Evolutionary conservation across 257 asterid genomes (phyloP), one percentile per base, ranked within the genome.

Genomic region (Solanum pinnatisectum): DNA sequence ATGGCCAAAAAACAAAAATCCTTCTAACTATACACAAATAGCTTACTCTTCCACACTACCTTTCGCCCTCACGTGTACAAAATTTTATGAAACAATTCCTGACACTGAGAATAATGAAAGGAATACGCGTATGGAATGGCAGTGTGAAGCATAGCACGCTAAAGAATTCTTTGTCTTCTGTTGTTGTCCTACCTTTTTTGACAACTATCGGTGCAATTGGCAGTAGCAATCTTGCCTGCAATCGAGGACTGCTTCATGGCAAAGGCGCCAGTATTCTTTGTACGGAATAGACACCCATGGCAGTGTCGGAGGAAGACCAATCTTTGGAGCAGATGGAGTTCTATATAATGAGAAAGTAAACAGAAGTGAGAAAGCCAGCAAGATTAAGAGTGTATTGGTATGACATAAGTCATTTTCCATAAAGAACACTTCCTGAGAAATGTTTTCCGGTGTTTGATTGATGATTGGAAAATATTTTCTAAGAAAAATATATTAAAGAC

Each of bases 241-340:
- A 0, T 93, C 91, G 63, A 89, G 93, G 59, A 97, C 87, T 6
- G 97, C 93, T 83, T 93, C 91, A 44, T 88, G 90, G 90, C 98
- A 94, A 86, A 96, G 91, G 87, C 72, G 89, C 99, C 99, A 96
- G 87, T 94, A 96, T 87, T 93, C 97, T 87, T 89, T 96, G 91
- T 91, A 96, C 4, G 96, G 95, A 6, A 97, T 91, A 56, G 36
- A 85, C 88, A 96, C 91, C 99, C 99, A 97, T 76, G 94, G 96
- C 92, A 95, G 90, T 81, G 87, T 90, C 73, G 93, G 86, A 32
- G 95, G 98, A 86, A 91, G 88, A 83, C 89, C 84, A 84, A 88
- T 87, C 73, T 92, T 93, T 16, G 88, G 89, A 78, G 95, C 83
- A 68, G 89, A 89, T 46, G 92, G 94, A 86, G 92, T 87, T 87